Percentiles rank a stretch among this genome's conserved stretches.
phyloP scores from a whole-genome alignment of 2,329 filamentous ascomycete genomes.

The Sclerotinia nivalis region DNA sequence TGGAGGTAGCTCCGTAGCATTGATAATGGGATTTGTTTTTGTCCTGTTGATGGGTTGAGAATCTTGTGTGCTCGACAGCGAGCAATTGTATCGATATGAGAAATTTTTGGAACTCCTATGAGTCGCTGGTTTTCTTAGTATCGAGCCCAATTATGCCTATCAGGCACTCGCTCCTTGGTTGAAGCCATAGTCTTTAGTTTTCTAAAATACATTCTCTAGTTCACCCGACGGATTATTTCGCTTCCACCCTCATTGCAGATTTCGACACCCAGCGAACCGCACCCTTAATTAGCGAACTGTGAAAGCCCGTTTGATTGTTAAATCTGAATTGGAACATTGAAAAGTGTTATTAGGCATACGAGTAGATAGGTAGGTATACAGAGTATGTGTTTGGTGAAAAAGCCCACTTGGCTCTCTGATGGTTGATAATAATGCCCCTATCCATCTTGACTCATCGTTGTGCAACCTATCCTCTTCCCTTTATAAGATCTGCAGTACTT shows the following conservation, averaged over 20 bases:
- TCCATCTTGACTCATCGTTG: no score
- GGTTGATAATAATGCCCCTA: no score
- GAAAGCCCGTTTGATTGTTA: neutral
- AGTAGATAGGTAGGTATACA: no score
- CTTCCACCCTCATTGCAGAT: neutral
- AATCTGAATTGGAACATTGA: neutral
- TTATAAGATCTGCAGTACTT: neutral
- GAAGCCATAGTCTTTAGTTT: neutral
- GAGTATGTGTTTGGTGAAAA: no score
- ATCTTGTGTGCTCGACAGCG: neutral
- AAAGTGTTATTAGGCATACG: no score
- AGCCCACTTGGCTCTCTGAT: no score
- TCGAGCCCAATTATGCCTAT: neutral
- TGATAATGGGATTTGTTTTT: constrained; percentile 19
- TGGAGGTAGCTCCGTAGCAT: constrained; percentile 7
- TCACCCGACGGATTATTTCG: neutral
- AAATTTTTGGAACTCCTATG: neutral
- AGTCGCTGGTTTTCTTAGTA: constrained; percentile 3
- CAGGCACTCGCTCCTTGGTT: neutral
- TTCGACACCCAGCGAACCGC: no score
- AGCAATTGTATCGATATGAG: neutral
- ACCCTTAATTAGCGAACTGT: no score
- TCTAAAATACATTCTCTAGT: neutral
- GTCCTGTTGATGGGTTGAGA: constrained; percentile 13
- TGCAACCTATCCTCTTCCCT: no score